Evolutionary conservation across 257 asterid species (phyloP).

Genomic region (Solanum chiquidenum): DNA sequence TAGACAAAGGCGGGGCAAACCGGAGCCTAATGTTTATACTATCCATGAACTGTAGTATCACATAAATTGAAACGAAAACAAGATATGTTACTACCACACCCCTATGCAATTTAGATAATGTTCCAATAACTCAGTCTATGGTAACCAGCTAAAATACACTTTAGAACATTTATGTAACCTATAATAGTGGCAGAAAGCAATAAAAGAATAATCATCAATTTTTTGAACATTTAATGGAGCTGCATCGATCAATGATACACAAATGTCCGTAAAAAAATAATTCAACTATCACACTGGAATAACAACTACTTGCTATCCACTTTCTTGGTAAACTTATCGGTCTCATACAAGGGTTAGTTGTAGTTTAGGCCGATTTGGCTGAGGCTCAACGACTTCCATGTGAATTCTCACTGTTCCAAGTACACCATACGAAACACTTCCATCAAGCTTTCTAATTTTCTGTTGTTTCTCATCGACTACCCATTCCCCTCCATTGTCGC

Average conservation of each 20-base stretch:
- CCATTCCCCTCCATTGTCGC: constrained; percentile 73
- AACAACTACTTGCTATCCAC: neutral
- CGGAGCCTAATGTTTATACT: too few relatives aligned
- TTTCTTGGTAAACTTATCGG: neutral
- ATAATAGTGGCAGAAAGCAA: neutral
- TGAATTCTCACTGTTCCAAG: constrained; percentile 71
- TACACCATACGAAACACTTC: constrained; percentile 52
- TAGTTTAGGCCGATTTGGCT: constrained; percentile 96
- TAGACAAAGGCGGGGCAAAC: too few relatives aligned
- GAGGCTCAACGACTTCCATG: constrained; percentile 89
- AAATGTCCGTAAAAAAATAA: neutral
- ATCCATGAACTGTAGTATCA: neutral
- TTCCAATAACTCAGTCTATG: neutral
- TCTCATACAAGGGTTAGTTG: constrained; percentile 51
- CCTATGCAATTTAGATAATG: neutral
- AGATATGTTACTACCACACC: neutral
- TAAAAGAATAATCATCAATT: neutral
- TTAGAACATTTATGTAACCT: neutral
- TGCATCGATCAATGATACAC: neutral
- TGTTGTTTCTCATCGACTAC: constrained; percentile 68
- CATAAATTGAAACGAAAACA: neutral
- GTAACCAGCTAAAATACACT: neutral
- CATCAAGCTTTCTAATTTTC: constrained; percentile 44
- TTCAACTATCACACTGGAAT: neutral
- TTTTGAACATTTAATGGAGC: neutral